These are phyloP conservation scores for Phytopythium oedochilum DNA, from an alignment of 352 stramenopile genomes.

Conservation along the genomic window DNA sequence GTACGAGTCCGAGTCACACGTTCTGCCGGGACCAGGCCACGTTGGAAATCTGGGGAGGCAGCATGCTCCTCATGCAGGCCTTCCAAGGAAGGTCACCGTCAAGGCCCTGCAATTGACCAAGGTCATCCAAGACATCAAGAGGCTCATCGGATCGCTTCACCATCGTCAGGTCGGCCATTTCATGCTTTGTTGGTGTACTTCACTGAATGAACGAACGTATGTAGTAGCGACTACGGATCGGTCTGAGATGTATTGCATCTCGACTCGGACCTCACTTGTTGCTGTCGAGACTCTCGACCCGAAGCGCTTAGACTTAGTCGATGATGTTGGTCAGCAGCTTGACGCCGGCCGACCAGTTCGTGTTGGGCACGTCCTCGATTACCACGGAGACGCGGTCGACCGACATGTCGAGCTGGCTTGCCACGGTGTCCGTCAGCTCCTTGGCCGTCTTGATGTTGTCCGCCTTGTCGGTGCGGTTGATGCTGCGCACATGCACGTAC, in stretches of 20 bases:
- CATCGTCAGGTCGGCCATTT: too few species aligned
- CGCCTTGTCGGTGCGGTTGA: background rate
- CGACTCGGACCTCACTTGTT: background rate
- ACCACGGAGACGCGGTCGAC: slow-evolving; percentile 3
- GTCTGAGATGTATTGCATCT: background rate
- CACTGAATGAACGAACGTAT: too few species aligned
- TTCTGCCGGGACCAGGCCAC: too few species aligned
- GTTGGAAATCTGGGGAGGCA: too few species aligned
- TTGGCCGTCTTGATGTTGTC: slow-evolving; percentile 3
- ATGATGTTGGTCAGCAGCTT: slow-evolving; percentile 1
- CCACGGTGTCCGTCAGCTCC: background rate
- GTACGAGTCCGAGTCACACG: too few species aligned
- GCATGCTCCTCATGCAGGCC: too few species aligned
- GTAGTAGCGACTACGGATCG: too few species aligned
- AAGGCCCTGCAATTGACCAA: too few species aligned
- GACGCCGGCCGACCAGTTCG: slow-evolving; percentile 1
- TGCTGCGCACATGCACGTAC: slow-evolving; percentile 1
- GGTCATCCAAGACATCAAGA: too few species aligned
- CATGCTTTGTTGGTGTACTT: too few species aligned
- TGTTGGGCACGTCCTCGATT: background rate
- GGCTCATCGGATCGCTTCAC: too few species aligned
- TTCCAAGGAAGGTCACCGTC: too few species aligned
- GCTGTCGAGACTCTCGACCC: background rate
- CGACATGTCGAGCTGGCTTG: background rate
- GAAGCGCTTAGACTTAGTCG: background rate